Evolutionary conservation across 2,329 filamentous ascomycete genomes (phyloP).

Genomic region (Talaromyces albobiverticillius): DNA sequence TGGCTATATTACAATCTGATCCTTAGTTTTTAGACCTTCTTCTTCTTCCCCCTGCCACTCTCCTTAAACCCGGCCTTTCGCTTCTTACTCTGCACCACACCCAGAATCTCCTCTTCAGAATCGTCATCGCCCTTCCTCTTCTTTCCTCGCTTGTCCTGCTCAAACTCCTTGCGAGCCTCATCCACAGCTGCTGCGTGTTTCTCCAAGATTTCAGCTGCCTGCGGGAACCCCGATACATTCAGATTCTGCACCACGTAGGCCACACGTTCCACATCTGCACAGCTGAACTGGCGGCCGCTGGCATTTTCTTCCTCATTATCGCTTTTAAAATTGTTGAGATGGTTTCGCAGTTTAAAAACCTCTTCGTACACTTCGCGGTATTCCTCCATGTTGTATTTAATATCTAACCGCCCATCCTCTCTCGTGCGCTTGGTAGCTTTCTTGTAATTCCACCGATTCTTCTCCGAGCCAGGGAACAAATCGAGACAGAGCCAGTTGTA

Average conservation of each 20-base stretch:
- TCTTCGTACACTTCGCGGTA: constrained; percentile 34
- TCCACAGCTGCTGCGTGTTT: background rate
- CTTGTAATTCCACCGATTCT: constrained; percentile 17
- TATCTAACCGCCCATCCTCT: constrained; percentile 25
- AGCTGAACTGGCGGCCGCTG: constrained; percentile 20
- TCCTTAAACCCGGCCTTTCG: constrained; percentile 7
- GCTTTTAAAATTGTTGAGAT: constrained; percentile 20
- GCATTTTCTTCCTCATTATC: background rate
- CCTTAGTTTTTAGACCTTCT: background rate
- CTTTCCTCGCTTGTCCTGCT: constrained; percentile 4
- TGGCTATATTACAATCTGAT: no score
- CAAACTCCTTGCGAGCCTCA: constrained; percentile 8
- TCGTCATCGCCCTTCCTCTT: constrained; percentile 9
- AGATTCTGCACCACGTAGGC: constrained; percentile 38
- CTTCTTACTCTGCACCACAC: constrained; percentile 11
- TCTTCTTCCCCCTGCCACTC: constrained; percentile 12
- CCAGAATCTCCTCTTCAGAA: constrained; percentile 9
- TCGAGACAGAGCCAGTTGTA: constrained; percentile 35
- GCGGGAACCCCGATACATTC: constrained; percentile 24
- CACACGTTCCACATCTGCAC: constrained; percentile 34
- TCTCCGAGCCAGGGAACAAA: constrained; percentile 20
- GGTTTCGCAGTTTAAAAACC: constrained; percentile 19
- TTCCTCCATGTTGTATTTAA: constrained; percentile 42
- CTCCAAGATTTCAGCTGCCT: constrained; percentile 11
- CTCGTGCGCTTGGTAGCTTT: constrained; percentile 15